phyloP scores from a whole-genome alignment of 495 filamentous ascomycete species.

The Gamarada debralockiae region DNA sequence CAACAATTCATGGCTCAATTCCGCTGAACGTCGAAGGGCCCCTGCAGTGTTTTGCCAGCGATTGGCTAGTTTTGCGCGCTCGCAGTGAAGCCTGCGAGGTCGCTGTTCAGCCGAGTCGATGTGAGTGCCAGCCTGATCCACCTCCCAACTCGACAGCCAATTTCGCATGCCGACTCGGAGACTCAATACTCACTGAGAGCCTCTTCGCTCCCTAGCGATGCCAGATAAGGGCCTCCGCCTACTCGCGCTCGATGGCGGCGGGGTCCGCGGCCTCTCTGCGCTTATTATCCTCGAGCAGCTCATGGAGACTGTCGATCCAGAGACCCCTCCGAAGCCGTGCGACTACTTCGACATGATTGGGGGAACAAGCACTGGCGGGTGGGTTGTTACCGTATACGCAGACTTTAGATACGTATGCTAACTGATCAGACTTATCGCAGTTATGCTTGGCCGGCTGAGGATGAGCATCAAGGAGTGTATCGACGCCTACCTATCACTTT shows the following conservation, averaged over 20 bases:
- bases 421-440: constrained; percentile 42
- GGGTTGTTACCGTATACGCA: background rate
- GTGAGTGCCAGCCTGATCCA: background rate
- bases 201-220: background rate
- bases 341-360: constrained; percentile 46
- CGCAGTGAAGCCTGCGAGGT: too few relatives aligned
- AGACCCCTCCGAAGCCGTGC: constrained; percentile 44
- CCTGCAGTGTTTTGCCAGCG: background rate
- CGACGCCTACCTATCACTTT: constrained; percentile 34
- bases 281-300: constrained; percentile 48
- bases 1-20: background rate
- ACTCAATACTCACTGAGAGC: constrained; percentile 1
- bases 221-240: constrained; percentile 8
- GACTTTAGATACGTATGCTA: background rate
- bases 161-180: constrained; percentile 6
- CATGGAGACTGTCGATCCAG: constrained; percentile 38
- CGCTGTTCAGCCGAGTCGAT: constrained; percentile 2
- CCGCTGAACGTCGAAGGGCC: background rate
- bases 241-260: constrained; percentile 49
- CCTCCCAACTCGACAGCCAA: constrained; percentile 1
- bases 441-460: constrained; percentile 48
- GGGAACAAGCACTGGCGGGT: too few relatives aligned
- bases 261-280: constrained; percentile 49
- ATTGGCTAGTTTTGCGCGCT: constrained; percentile 5
- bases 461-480: constrained; percentile 49